A percentile compares a stretch with the other conserved stretches of the same genome.
These are phyloP conservation scores for Paraleonurus japonicus DNA, from an alignment of 257 asterid species.

Conservation along the genomic window DNA sequence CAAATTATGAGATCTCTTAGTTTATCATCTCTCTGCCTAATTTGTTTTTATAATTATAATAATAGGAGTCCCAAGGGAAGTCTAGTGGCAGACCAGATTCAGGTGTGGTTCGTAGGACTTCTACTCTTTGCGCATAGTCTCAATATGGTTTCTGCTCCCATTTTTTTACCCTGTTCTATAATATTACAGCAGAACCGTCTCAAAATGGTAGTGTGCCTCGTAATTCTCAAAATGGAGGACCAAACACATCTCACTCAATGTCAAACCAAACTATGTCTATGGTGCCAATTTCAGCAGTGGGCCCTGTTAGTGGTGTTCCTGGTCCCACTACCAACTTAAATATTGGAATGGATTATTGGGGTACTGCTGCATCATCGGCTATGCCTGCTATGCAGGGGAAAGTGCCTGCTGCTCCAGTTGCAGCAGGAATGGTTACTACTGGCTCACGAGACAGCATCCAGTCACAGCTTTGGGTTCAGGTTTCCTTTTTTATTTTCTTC, in stretches of 20 bases:
- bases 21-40: background rate
- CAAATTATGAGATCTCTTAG: background rate
- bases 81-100: conserved; percentile 63
- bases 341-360: conserved; percentile 94
- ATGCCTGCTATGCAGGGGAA: conserved; percentile 71
- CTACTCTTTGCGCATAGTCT: conserved; percentile 2
- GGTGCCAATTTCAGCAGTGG: conserved; percentile 59
- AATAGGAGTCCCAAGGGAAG: conserved; percentile 62
- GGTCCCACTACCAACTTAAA: conserved; percentile 90
- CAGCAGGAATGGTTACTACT: conserved; percentile 56
- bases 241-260: conserved; percentile 45
- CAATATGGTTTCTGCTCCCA: conserved; percentile 8
- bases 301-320: conserved; percentile 61
- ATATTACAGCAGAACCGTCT: conserved; percentile 53
- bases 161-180: conserved; percentile 13
- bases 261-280: conserved; percentile 46
- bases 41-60: conserved; percentile 13
- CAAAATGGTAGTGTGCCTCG: conserved; percentile 63
- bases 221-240: conserved; percentile 67
- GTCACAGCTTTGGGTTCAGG: conserved; percentile 80
- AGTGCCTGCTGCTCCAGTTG: conserved; percentile 56
- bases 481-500: conserved; percentile 24
- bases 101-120: conserved; percentile 39
- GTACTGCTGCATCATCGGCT: conserved; percentile 54
- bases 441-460: conserved; percentile 70